A percentile compares a stretch with the other conserved stretches of the same genome.
These are phyloP conservation scores for Globisporangium spiculum DNA, from an alignment of 352 stramenopile species.

Conservation along the genomic window DNA sequence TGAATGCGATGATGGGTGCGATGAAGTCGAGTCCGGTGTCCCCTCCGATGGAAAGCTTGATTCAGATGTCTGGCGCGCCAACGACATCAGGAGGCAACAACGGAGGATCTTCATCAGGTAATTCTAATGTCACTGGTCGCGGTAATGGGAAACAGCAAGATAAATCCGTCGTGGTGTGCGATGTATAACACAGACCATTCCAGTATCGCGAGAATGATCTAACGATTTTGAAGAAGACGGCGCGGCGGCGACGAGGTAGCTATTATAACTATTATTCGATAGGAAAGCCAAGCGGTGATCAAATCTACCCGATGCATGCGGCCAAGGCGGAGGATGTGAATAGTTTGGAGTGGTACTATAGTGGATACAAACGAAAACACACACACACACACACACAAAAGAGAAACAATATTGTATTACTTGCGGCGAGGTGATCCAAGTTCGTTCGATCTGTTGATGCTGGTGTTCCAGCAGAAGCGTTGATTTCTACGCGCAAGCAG, in stretches of 20 bases:
- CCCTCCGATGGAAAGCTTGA: conserved; percentile 33
- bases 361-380: conserved; percentile 16
- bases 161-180: conserved; percentile 22
- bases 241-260: conserved; percentile 13
- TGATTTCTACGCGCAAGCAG: conserved; percentile 6
- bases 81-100: conserved; percentile 6
- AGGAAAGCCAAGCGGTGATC: conserved; percentile 8
- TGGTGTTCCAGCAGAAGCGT: background rate
- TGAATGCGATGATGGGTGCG: conserved; percentile 19
- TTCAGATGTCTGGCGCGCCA: conserved; percentile 26
- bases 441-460: background rate
- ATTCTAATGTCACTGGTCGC: conserved; percentile 8
- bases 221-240: conserved; percentile 14
- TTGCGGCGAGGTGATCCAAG: background rate
- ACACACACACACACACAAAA: conserved; percentile 13
- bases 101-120: conserved; percentile 17
- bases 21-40: conserved; percentile 26
- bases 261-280: conserved; percentile 26
- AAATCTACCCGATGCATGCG: conserved; percentile 5
- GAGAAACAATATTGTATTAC: conserved; percentile 20
- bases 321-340: conserved; percentile 30
- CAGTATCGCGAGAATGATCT: conserved; percentile 12
- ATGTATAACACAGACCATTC: conserved; percentile 24
- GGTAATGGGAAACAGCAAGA: conserved; percentile 18
- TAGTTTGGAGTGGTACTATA: conserved; percentile 54